Conservation (phyloP, 208 protist species). For the Leishmania guyanensis region DNA sequence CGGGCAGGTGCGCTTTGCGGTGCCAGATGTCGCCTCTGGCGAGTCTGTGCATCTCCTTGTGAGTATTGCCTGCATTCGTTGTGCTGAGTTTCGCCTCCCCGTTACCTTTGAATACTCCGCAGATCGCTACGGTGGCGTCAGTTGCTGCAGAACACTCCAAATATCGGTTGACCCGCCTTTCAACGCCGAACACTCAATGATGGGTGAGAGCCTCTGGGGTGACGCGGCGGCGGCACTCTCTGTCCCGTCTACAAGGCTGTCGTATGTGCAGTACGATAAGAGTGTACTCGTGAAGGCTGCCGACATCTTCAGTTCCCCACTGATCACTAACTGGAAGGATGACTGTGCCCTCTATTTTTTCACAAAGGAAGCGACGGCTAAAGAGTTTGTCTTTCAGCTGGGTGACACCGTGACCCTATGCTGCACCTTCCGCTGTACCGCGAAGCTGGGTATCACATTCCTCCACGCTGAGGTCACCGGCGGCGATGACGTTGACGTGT, state of each 20-base stretch:
- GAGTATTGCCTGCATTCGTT: conserved; percentile 32
- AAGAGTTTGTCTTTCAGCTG: conserved; percentile 32
- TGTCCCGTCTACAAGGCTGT: conserved; percentile 22
- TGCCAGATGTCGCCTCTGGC: conserved; percentile 24
- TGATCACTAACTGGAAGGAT: conserved; percentile 34
- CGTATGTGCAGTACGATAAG: conserved; percentile 36
- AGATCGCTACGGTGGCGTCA: conserved; percentile 26
- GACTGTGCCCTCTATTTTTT: conserved; percentile 46
- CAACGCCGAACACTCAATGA: conserved; percentile 31
- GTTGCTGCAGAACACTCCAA: conserved; percentile 26
- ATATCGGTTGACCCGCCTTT: conserved; percentile 42
- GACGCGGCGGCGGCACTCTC: conserved; percentile 11
- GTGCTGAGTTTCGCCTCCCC: conserved; percentile 41
- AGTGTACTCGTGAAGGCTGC: conserved; percentile 41
- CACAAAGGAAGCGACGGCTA: conserved; percentile 23
- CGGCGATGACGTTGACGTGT: conserved; percentile 38
- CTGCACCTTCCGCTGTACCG: conserved; percentile 46
- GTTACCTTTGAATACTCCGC: conserved; percentile 33
- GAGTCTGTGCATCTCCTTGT: conserved; percentile 22
- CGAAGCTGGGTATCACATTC: conserved; percentile 48
- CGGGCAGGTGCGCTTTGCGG: conserved; percentile 13
- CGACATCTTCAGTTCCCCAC: conserved; percentile 24
- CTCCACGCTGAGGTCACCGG: conserved; percentile 45
- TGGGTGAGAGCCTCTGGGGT: conserved; percentile 22
- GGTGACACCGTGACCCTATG: conserved; percentile 46